Evolutionary conservation across 495 filamentous ascomycete genomes (phyloP).

Genomic region (Cercophora sp.): DNA sequence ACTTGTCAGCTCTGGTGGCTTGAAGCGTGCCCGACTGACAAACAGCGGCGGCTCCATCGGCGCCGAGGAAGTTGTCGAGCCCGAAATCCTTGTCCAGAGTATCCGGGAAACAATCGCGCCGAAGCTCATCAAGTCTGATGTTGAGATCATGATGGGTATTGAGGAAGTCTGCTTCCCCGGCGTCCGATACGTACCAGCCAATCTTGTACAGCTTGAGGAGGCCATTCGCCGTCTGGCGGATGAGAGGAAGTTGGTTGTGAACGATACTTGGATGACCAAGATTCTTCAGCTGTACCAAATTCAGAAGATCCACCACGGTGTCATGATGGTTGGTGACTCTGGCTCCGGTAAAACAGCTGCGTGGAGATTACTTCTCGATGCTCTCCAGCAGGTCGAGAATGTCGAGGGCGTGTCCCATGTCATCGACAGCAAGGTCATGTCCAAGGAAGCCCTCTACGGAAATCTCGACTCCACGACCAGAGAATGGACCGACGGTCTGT

Average conservation of each 20-base stretch:
- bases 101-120: conserved; percentile 97
- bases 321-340: conserved; percentile 99
- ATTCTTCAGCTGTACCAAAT: conserved; percentile 95
- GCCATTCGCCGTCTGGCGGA: conserved; percentile 78
- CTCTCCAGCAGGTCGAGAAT: conserved; percentile 82
- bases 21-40: conserved; percentile 81
- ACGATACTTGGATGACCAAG: conserved; percentile 94
- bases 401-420: conserved; percentile 94
- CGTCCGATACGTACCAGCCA: conserved; percentile 86
- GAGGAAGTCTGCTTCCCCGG: conserved; percentile 87
- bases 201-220: conserved; percentile 69
- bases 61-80: conserved; percentile 75
- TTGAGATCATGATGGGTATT: conserved; percentile 79
- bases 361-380: conserved; percentile 92
- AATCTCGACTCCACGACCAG: conserved; percentile 92
- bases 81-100: conserved; percentile 98
- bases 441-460: conserved; percentile 93
- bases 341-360: conserved; percentile 92
- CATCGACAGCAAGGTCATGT: conserved; percentile 99
- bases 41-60: conserved; percentile 51
- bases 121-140: conserved; percentile 88
- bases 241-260: conserved; percentile 80
- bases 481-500: conserved; percentile 98
- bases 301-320: conserved; percentile 94
- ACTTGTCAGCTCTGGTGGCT: conserved; percentile 89